Evolutionary conservation across 2,329 filamentous ascomycete species (phyloP), one percentile per base, ranked within the genome.

Genomic region (Stachybotrys elegans): DNA sequence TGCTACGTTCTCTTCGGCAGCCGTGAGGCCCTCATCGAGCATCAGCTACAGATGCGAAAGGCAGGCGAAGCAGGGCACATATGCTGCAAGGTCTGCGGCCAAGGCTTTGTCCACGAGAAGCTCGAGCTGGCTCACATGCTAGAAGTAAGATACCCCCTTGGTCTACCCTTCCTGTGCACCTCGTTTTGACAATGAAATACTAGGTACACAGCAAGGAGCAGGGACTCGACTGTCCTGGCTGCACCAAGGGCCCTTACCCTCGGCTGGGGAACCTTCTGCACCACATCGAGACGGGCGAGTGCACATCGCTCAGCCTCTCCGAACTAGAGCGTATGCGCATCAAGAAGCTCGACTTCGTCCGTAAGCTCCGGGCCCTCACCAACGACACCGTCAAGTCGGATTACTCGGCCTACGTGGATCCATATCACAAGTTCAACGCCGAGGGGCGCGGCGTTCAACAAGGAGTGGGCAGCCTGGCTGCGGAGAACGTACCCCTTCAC

Each of bases 211-310:
- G 62, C 6, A 49, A 62, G 12, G 51, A 58, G 16, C 69, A 75
- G 43, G 47, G 65, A 2, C 61, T 79, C 2, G 38, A 49, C 3
- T 79, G 76, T 39, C 72, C 73, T 1, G 75, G 69, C 21, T 79
- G 76, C 46, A 41, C 53, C 1, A 46, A 53, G 1, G 59, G 51
- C 2, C 57, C 56, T 1, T 77, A 75, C 44, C 38, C 23, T 1
- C 59, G 62, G 1, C 57, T 70, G 1, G 59, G 63, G 1, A 48
- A 41, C 0, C 63, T 76, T 27, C 64, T 78, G 42, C 29, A 46
- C 1, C 76, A 79, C 40, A 61, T 79, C 4, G 73, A 79, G 54
- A 49, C 50, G 3, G 53, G 60, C 20, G 43, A 62, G 2, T 79
- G 76, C 48, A 22, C 45, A 2, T 42, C 29, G 0, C 64, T 79